Percentiles rank a stretch among this genome's conserved stretches.
Conservation (phyloP, 2,329 filamentous ascomycete genomes). For the Pyricularia sp. region DNA sequence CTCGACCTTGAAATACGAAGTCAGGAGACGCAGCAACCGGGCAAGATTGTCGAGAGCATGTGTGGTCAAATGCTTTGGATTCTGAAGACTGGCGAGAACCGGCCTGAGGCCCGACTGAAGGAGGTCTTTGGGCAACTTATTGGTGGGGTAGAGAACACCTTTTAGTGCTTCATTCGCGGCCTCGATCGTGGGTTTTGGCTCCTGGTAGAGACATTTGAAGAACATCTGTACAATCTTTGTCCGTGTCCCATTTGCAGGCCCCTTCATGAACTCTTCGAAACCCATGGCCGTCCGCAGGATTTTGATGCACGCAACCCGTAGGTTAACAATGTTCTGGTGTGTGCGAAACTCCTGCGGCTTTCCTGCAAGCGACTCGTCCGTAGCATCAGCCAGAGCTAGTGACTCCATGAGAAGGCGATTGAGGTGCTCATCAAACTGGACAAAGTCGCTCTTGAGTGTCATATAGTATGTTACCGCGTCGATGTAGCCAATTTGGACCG, state of each 20-base stretch:
- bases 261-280: constrained; percentile 80
- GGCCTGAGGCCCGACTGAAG: constrained; percentile 87
- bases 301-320: constrained; percentile 86
- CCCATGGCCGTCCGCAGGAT: constrained; percentile 87
- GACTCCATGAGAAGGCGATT: constrained; percentile 89
- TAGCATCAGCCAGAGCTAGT: constrained; percentile 82
- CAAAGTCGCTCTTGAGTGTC: constrained; percentile 74
- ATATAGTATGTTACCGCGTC: constrained; percentile 95
- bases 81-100: constrained; percentile 91
- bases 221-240: constrained; percentile 81
- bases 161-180: constrained; percentile 86
- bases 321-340: constrained; percentile 83
- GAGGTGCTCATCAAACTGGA: constrained; percentile 83
- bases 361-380: constrained; percentile 81
- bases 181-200: constrained; percentile 82
- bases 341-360: constrained; percentile 91
- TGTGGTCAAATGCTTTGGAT: constrained; percentile 78
- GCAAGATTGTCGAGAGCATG: constrained; percentile 86
- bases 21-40: constrained; percentile 76
- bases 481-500: constrained; percentile 94
- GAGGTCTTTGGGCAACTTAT: constrained; percentile 87
- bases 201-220: constrained; percentile 93
- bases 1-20: constrained; percentile 98
- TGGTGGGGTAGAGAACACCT: constrained; percentile 74
- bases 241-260: constrained; percentile 51